phyloP scores from a whole-genome alignment of 192 early-diverging fungal genomes.

The Coemansia sp. region DNA sequence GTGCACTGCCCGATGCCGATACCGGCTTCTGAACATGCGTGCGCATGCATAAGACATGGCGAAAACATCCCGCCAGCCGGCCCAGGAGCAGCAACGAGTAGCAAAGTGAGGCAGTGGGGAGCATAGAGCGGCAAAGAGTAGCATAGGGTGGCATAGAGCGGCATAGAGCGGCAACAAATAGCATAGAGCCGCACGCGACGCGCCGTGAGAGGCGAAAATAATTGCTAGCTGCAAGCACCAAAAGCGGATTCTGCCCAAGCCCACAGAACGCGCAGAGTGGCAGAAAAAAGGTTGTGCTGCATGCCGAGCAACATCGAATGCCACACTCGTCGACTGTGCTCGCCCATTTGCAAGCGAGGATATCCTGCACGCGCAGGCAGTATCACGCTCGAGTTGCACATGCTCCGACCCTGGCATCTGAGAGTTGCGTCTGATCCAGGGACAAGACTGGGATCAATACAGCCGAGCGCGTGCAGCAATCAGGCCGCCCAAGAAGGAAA shows the following conservation, averaged over 20 bases:
- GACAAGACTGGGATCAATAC: not conserved
- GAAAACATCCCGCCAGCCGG: not conserved
- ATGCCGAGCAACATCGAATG: not conserved
- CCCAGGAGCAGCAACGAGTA: not conserved
- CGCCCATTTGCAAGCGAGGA: not conserved
- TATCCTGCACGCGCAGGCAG: not conserved
- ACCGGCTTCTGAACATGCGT: conserved; percentile 20
- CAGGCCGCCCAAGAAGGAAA: not conserved
- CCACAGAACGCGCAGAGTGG: too few species aligned
- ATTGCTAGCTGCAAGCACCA: not conserved
- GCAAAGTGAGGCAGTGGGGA: not conserved
- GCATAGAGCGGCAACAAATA: too few species aligned
- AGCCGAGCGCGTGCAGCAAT: not conserved
- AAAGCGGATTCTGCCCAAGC: not conserved
- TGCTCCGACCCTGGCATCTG: not conserved
- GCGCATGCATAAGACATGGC: conserved; percentile 8
- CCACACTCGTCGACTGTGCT: too few species aligned
- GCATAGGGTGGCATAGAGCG: too few species aligned
- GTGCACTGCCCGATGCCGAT: conserved; percentile 17
- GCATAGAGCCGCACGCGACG: too few species aligned
- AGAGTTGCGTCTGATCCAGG: not conserved
- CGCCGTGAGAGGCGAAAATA: too few species aligned
- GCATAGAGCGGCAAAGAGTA: not conserved
- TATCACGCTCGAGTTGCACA: not conserved
- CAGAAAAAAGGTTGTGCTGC: not conserved